These are phyloP conservation scores for Mycena crocata DNA, from an alignment of 768 basidiomycete species.

Conservation along the genomic window DNA sequence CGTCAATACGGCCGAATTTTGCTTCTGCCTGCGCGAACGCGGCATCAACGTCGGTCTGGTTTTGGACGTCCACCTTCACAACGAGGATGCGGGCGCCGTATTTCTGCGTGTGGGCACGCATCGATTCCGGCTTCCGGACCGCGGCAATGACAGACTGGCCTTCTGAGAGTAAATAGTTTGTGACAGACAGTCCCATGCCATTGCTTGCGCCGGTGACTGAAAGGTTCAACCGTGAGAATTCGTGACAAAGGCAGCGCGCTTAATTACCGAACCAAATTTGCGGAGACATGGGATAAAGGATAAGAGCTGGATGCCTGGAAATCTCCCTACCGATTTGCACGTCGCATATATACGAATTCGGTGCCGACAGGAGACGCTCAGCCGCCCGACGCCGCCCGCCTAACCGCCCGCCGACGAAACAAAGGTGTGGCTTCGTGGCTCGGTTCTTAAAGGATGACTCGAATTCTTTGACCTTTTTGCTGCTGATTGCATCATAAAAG, in stretches of 20 bases:
- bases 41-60: constrained; percentile 16
- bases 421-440: too few relatives aligned
- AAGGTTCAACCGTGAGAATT: constrained; percentile 12
- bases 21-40: constrained; percentile 1
- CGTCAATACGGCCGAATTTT: constrained; percentile 15
- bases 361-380: not conserved
- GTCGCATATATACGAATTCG: not conserved
- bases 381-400: not conserved
- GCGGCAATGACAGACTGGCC: constrained; percentile 17
- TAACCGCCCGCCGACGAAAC: not conserved
- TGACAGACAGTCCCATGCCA: constrained; percentile 25
- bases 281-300: not conserved
- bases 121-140: constrained; percentile 13
- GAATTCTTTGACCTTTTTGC: too few relatives aligned
- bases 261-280: constrained; percentile 22
- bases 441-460: too few relatives aligned
- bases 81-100: constrained; percentile 6
- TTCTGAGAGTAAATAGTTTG: constrained; percentile 4
- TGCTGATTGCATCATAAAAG: too few relatives aligned
- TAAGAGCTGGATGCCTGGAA: too few relatives aligned
- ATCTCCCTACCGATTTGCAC: too few relatives aligned
- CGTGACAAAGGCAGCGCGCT: not conserved
- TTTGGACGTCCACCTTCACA: constrained; percentile 20
- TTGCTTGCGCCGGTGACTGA: constrained; percentile 23
- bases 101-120: not conserved